Conservation (phyloP, 495 filamentous ascomycete species). For the Hypoxylon crocopeplum region DNA sequence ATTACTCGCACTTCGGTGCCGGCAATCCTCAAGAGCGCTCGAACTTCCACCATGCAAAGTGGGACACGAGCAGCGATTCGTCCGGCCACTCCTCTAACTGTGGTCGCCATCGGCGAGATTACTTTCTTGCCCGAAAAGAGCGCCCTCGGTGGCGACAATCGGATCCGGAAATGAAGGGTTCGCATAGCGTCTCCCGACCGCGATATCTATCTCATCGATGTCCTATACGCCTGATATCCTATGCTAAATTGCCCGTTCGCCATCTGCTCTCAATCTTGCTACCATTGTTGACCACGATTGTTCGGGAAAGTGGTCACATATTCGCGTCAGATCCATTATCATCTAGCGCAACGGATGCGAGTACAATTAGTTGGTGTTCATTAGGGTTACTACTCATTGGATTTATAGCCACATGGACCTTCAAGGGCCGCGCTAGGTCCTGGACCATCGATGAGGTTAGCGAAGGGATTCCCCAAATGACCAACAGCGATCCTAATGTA, state of each 20-base stretch:
- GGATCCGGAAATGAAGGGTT: background rate
- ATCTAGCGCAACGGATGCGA: background rate
- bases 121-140: conserved; percentile 1
- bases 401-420: conserved; percentile 28
- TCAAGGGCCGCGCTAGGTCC: conserved; percentile 13
- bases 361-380: conserved; percentile 17
- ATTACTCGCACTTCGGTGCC: background rate
- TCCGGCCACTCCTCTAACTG: background rate
- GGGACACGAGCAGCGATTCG: conserved; percentile 17
- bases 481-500: conserved; percentile 1
- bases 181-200: background rate
- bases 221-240: conserved; percentile 9
- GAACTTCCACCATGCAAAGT: conserved; percentile 12
- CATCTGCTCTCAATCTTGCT: conserved; percentile 19
- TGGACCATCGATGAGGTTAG: conserved; percentile 5
- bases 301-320: conserved; percentile 14
- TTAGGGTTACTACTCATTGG: conserved; percentile 18
- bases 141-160: background rate
- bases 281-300: conserved; percentile 16
- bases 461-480: background rate
- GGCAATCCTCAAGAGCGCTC: background rate
- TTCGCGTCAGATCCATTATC: background rate
- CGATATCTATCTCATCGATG: background rate
- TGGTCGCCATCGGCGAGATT: background rate
- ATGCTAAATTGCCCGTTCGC: conserved; percentile 12